Evolutionary conservation across 2,329 filamentous ascomycete genomes (phyloP), one percentile per base, ranked within the genome.

Genomic region (Fusarium domesticum): DNA sequence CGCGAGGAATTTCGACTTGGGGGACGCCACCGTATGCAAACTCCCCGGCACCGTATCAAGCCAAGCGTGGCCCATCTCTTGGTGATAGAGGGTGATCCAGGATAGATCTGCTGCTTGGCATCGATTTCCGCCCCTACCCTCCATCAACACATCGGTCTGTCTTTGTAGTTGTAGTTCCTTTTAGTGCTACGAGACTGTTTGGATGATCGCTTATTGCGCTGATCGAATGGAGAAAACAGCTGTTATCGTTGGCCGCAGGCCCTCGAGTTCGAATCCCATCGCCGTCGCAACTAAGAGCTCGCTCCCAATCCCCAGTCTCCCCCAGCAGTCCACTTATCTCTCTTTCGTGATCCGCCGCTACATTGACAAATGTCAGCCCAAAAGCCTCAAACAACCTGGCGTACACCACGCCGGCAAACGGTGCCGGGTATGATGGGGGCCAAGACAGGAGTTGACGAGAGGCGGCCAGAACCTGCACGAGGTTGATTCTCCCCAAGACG

Each of bases 1-100:
- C 31, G 42, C 42, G 35, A 39, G 46, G 40, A 43, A 18, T 35
- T 41, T 36, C 47, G 38, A 33, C 44, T 42, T n/a, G n/a, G 37
- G 41, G 17, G 34, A 37, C 42, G 19, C 35, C 28, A 38, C 37
- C 11, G 34, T 32, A 50, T 47, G 56, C 51, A 51, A 43, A 54
- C 56, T 48, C 49, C 51, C 51, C 47, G 53, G 45, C 23, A 45
- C 45, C n/a, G n/a, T n/a, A n/a, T n/a, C 45, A 45, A 40, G 44
- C 37, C 45, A 42, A 39, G 40, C 50, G 36, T 34, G 39, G 23
- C 7, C 23, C 53, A 51, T 47, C 46, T 39, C 15, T 45, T 41
- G 42, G 41, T 39, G 17, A 32, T 25, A 35, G 45, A 38, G 30
- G 41, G 30, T 17, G 32, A 40, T 28, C 35, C 51, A 48, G 51